Base-by-base conservation (phyloP, 1,284 basidiomycete genomes). In the Apiotrichum veenhuisii region DNA sequence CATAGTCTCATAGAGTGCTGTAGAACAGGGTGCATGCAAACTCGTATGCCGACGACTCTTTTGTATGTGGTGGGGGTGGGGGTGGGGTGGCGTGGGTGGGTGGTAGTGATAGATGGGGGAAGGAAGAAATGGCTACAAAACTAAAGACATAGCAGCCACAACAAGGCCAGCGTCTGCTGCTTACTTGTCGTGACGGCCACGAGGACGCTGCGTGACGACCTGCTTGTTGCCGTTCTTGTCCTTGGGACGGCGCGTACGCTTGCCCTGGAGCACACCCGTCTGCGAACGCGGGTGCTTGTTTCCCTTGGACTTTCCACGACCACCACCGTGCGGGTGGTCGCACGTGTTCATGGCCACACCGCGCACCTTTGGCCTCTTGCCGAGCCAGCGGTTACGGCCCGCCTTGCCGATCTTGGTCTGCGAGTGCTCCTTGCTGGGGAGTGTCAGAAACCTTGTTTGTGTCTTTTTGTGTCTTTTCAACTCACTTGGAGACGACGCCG, bases 321-420 rank as follows among this genome's bases (percentile, higher is more conserved):
- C 94, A 68, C 95, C 95, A 79, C 95, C 95, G 77, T 82, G 93
- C 62, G 95, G 94, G 78, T 98, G 95, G 77, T 98, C 95, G 59
- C 83, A 92, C 83, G 91, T 87, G 78, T 98, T 98, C 95, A 97
- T 98, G 26, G 95, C 95, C 62, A 97, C 87, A 87, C 95, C 95
- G 74, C 95, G 86, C 34, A 97, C 92, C 62, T 85, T 85, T 3
- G 95, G 95, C 67, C 88, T 79, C 66, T 85, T 79, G 38, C 95
- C 95, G 27, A 98, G 78, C 91, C 93, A 96, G 49, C 96, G 82
- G 50, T 81, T 82, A 62, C 95, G 79, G 43, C 95, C 95, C 18
- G 96, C 95, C 78, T 98, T 98, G 42, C 93, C 95, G 44, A 98
- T 78, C 48, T 81, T 84, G 23, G 85, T 80, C 65, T 88, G 86